phyloP scores from a whole-genome alignment of 2,329 filamentous ascomycete species.

The Aspergillus sp. region DNA sequence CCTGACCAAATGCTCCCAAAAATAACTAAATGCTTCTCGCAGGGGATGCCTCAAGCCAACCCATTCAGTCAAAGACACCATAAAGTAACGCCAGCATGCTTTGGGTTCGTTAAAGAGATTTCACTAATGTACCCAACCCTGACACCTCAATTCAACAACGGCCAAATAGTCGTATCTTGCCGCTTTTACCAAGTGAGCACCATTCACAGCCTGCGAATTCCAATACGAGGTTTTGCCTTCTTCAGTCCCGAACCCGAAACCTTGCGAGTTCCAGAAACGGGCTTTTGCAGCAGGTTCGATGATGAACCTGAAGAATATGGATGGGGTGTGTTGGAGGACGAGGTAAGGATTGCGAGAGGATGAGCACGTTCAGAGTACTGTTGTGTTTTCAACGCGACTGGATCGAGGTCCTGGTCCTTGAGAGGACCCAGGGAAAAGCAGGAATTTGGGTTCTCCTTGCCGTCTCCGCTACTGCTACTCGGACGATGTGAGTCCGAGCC shows the following conservation, averaged over 20 bases:
- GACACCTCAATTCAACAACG: neutral
- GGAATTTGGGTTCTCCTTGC: constrained; percentile 24
- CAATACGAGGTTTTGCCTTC: constrained; percentile 36
- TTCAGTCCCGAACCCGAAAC: constrained; percentile 15
- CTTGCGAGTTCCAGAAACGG: constrained; percentile 21
- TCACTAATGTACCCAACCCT: neutral
- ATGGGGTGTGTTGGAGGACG: constrained; percentile 2
- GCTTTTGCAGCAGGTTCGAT: constrained; percentile 17
- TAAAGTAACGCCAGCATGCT: neutral
- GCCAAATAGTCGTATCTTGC: neutral
- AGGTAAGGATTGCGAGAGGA: constrained; percentile 1
- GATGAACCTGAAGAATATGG: constrained; percentile 13
- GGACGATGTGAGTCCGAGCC: constrained; percentile 14
- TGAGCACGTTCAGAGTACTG: neutral
- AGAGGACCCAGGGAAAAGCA: neutral
- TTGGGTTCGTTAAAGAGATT: no score
- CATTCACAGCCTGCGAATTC: constrained; percentile 34
- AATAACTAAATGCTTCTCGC: neutral
- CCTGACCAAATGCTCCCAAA: neutral
- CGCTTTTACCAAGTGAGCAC: neutral
- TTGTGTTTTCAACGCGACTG: neutral
- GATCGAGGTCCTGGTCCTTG: constrained; percentile 16
- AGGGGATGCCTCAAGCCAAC: neutral
- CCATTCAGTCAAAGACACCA: neutral
- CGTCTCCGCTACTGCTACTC: constrained; percentile 17